These are phyloP conservation scores for Medicago lupulina DNA, from an alignment of 306 rosid genomes.

Conservation along the genomic window DNA sequence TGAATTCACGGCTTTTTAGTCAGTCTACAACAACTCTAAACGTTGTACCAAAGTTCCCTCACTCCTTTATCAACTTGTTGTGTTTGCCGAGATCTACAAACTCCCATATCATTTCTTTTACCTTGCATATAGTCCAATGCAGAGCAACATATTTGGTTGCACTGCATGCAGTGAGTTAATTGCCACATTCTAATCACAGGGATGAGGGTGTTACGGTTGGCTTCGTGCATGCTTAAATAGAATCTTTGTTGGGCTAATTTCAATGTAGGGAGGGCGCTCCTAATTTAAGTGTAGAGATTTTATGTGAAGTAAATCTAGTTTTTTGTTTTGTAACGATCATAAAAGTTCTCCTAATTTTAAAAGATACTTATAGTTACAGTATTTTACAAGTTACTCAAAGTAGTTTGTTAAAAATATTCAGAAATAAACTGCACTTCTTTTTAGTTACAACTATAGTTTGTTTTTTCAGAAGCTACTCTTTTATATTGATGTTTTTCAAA, in stretches of 20 bases:
- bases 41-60: neutral
- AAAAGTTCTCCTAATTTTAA: neutral
- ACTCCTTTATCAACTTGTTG: slow-evolving; percentile 10
- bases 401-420: neutral
- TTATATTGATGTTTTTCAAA: neutral
- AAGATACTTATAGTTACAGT: neutral
- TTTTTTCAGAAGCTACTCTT: neutral
- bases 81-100: slow-evolving; percentile 17
- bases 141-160: too few species aligned
- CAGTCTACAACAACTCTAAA: neutral
- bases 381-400: neutral
- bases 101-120: neutral
- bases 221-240: slow-evolving; percentile 19
- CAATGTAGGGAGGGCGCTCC: neutral
- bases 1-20: neutral
- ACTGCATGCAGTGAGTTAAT: too few species aligned
- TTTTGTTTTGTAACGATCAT: neutral
- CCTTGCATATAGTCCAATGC: too few species aligned
- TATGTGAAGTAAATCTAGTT: neutral
- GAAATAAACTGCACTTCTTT: neutral
- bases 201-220: slow-evolving; percentile 19
- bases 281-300: neutral
- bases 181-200: neutral
- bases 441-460: neutral
- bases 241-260: slow-evolving; percentile 5